Conservation (phyloP, 306 rosid genomes). For the Cyamopsis tetragonoloba region DNA sequence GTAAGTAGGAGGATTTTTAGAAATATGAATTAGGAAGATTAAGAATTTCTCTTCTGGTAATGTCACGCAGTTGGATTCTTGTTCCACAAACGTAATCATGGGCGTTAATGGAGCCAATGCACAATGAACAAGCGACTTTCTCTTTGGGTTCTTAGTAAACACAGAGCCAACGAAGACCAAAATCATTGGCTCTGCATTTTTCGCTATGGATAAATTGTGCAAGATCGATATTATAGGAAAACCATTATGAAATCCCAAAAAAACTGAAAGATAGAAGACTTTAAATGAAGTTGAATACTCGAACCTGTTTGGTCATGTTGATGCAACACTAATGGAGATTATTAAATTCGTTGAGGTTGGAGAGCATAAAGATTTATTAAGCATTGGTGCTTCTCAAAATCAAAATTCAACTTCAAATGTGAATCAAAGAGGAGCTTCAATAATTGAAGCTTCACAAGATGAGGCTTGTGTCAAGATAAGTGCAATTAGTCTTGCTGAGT, state of each 20-base stretch:
- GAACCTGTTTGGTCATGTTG: constrained; percentile 31
- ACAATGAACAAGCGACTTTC: constrained; percentile 42
- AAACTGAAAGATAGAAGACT: constrained; percentile 9
- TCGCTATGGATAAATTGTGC: constrained; percentile 38
- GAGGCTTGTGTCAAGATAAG: constrained; percentile 10
- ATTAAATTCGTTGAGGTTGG: constrained; percentile 45
- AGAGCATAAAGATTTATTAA: constrained; percentile 31
- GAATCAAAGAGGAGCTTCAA: not conserved
- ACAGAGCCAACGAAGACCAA: constrained; percentile 3
- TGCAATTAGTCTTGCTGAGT: constrained; percentile 30
- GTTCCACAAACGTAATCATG: not conserved
- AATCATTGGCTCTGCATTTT: constrained; percentile 25
- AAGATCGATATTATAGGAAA: constrained; percentile 20
- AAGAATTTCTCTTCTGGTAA: not conserved
- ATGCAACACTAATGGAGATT: constrained; percentile 30
- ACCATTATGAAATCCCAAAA: constrained; percentile 38
- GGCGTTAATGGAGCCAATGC: not conserved
- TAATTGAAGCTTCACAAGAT: constrained; percentile 47
- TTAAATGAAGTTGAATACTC: constrained; percentile 33
- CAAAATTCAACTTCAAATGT: not conserved
- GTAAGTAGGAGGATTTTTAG: constrained; percentile 1
- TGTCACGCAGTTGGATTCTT: not conserved
- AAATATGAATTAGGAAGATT: too few relatives aligned
- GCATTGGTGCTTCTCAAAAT: not conserved
- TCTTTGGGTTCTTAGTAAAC: constrained; percentile 30